A percentile compares a stretch with the other conserved stretches of the same genome.
Conservation (phyloP, 2,329 filamentous ascomycete species). For the Tolypocladium tropicale region DNA sequence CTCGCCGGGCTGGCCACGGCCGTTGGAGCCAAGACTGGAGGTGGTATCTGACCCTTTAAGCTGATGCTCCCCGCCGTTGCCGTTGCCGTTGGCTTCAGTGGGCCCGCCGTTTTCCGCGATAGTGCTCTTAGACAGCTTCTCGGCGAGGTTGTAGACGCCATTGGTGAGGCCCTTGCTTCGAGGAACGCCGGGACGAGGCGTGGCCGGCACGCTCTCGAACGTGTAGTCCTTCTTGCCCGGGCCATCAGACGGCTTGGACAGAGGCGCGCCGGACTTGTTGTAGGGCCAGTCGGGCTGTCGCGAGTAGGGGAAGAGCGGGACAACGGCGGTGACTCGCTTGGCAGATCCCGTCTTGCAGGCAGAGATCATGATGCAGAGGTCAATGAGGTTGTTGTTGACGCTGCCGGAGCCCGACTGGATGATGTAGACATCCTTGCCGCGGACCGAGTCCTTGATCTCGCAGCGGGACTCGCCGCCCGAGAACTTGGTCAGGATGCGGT, state of each 20-base stretch:
- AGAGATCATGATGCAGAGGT: constrained; percentile 96
- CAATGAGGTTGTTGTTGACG: constrained; percentile 94
- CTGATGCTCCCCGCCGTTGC: constrained; percentile 21
- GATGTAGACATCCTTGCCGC: constrained; percentile 98
- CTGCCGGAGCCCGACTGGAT: constrained; percentile 88
- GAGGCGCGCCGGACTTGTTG: constrained; percentile 85
- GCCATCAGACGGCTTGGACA: constrained; percentile 54
- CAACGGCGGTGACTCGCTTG: constrained; percentile 82
- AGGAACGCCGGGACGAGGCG: constrained; percentile 63
- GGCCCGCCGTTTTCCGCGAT: constrained; percentile 33
- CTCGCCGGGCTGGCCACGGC: constrained; percentile 26
- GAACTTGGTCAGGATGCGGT: constrained; percentile 83
- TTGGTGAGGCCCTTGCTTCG: constrained; percentile 55
- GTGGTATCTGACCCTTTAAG: constrained; percentile 24
- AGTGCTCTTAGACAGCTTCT: constrained; percentile 59
- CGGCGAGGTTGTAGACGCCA: constrained; percentile 59
- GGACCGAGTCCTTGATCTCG: constrained; percentile 92
- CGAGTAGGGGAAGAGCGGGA: constrained; percentile 94
- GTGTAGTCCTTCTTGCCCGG: constrained; percentile 56
- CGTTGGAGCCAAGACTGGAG: constrained; percentile 22
- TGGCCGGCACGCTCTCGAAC: constrained; percentile 85
- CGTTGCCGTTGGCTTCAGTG: constrained; percentile 12
- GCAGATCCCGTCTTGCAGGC: constrained; percentile 93
- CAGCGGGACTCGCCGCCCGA: constrained; percentile 90
- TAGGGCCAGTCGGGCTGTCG: constrained; percentile 94